Evolutionary conservation across 768 basidiomycete genomes (phyloP), one percentile per base, ranked within the genome.

Genomic region (Strobilomyces dryophilus): DNA sequence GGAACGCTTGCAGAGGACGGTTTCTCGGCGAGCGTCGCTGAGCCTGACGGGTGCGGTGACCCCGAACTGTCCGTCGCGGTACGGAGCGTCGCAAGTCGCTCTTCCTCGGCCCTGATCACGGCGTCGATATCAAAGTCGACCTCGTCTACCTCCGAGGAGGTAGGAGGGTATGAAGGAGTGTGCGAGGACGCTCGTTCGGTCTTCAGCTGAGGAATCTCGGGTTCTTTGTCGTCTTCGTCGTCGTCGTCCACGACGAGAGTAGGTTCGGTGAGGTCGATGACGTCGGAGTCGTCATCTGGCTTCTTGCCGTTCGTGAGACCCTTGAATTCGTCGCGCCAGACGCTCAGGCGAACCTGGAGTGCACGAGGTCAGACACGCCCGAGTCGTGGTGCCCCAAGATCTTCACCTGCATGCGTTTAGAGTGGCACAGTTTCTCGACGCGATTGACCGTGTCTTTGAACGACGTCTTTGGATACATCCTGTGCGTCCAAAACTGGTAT

Each of bases 401-500:
- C 31, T 82, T 56, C 64, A 97, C 95, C 71, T 87, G 79, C 85
- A 98, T 89, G 14, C 89, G 81, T 47, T 83, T 83, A 7, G 89
- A 85, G 59, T 89, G 89, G 64, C 92, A 97, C 11, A 97, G 69
- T 61, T 87, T 91, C 74, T 99, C 95, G 10, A 98, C 82, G 10
- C 87, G 79, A 31, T 82, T 73, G 6, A 95, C 83, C 0, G 93
- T 95, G 63, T 97, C 94, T 42, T 77, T 77, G 68, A 98, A 97
- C 37, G 87, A 84, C 5, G 82, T 85, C 63, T 88, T 92, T 5
- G 97, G 97, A 65, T 88, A 95, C 76, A 99, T 77, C 61, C 79
- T 81, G 72, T 98, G 97, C 4, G 92, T 80, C 97, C 97, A 99
- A 61, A 93, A 89, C 63, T 94, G 92, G 66, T 98, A 98, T 34